These are phyloP conservation scores for Linum tenue DNA, from an alignment of 345 rosid species.

Conservation along the genomic window DNA sequence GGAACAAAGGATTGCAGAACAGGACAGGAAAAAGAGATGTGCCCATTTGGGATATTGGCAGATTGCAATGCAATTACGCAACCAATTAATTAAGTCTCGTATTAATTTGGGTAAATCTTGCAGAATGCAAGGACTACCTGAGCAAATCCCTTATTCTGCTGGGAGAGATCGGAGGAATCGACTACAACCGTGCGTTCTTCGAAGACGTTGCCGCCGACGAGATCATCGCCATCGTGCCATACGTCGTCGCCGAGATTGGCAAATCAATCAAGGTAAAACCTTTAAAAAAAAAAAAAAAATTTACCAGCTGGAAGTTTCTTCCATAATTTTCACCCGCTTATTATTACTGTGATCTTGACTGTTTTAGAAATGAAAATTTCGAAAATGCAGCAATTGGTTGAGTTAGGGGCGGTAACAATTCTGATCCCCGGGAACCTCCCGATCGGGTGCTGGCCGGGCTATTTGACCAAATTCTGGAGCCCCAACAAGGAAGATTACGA, in stretches of 20 bases:
- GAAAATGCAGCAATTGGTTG: constrained; percentile 38
- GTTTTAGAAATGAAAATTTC: not conserved
- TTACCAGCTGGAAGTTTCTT: not conserved
- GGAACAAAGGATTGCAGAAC: no score
- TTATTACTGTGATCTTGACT: not conserved
- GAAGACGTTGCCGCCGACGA: constrained; percentile 31
- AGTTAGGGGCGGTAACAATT: constrained; percentile 25
- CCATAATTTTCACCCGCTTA: not conserved
- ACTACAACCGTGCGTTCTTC: constrained; percentile 45
- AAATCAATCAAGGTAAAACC: constrained; percentile 31
- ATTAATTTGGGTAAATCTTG: not conserved
- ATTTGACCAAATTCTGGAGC: constrained; percentile 38
- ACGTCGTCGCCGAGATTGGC: constrained; percentile 36
- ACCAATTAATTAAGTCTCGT: no score
- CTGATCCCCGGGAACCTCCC: constrained; percentile 65
- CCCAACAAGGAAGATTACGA: not conserved
- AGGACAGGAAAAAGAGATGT: no score
- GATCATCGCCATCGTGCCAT: constrained; percentile 33
- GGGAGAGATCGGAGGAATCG: constrained; percentile 75
- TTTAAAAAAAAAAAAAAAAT: not conserved
- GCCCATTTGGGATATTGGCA: no score
- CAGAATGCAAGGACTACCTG: constrained; percentile 42
- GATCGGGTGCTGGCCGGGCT: constrained; percentile 52
- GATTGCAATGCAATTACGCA: no score
- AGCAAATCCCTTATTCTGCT: constrained; percentile 52